A percentile compares a stretch with the other conserved stretches of the same genome.
Conservation (phyloP, 2,329 filamentous ascomycete species). For the Graphilbum sp. region DNA sequence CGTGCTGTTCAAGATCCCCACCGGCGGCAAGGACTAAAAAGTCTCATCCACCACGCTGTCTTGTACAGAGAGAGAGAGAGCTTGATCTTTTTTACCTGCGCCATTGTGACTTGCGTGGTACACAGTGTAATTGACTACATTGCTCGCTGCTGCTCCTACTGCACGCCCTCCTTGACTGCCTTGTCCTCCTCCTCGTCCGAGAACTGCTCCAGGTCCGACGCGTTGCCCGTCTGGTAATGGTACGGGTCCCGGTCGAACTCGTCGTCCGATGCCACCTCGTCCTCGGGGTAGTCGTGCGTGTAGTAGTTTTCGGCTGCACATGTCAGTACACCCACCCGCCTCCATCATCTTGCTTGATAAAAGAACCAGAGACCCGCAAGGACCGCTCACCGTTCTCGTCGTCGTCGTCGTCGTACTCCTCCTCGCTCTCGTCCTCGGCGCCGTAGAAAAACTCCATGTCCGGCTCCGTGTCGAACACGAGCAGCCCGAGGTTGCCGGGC, state of each 20-base stretch:
- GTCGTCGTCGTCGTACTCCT: constrained; percentile 42
- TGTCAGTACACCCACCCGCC: neutral
- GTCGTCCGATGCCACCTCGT: constrained; percentile 59
- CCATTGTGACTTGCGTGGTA: no score
- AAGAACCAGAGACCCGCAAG: neutral
- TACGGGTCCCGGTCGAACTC: constrained; percentile 42
- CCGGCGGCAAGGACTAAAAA: neutral
- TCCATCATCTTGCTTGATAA: no score
- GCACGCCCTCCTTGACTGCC: neutral
- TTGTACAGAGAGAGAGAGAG: no score
- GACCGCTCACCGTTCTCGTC: constrained; percentile 42
- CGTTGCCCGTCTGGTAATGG: constrained; percentile 33
- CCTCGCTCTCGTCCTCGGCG: constrained; percentile 45
- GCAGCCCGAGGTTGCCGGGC: constrained; percentile 34
- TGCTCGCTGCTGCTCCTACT: no score
- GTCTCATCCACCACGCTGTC: neutral
- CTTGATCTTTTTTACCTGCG: no score
- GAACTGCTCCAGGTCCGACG: constrained; percentile 35
- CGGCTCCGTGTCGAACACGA: constrained; percentile 41
- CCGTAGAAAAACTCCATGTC: constrained; percentile 45
- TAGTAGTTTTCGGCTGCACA: constrained; percentile 59
- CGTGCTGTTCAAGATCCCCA: constrained; percentile 6
- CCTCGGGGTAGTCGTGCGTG: constrained; percentile 64
- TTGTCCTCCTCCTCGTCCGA: neutral
- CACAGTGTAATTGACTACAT: no score